Evolutionary conservation across 2,329 filamentous ascomycete species (phyloP), one percentile per base, ranked within the genome.

Genomic region (Camptophora hylomeconis): DNA sequence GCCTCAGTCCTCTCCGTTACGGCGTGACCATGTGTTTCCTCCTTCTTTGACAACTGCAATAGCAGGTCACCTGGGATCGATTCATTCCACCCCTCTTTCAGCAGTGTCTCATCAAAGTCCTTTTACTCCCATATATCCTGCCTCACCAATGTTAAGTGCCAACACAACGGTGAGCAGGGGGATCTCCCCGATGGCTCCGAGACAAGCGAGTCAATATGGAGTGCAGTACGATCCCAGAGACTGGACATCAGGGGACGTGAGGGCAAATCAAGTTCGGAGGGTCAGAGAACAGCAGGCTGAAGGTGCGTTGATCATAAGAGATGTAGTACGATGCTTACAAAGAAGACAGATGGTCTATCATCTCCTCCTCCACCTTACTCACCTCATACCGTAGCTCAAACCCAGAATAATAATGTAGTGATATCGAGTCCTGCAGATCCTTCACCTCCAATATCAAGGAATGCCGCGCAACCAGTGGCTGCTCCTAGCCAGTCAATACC

Each of bases 171-270:
- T n/a, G n/a, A n/a, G n/a, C n/a, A 46, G 51, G 30, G 54, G 49
- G 12, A 45, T 50, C 7, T 54, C 57, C 30, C 54, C 58, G 15
- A 57, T 61, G 57, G 47, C 54, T n/a, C 49, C 51, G 24, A 54
- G 60, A 37, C 49, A 55, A 24, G 31, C 45, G 5, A 32, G 47
- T 16, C 44, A 45, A 17, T 62, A 60, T 37, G 60, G 46, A 42
- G 50, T 55, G 14, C 52, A 57, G 6, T 65, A 65, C 37, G 61
- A 65, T 38, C 61, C 61, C 19, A 58, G 58, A 36, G 56, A 63
- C 48, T 65, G 61, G 61, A 58, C 53, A 1, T 53, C 55, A 12
- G 51, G 57, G 23, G 48, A 49, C 11, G 45, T 45, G 31, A 35
- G 32, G 12, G 41, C 48, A 13, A 33, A 45, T 22, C 42, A 41